phyloP scores from a whole-genome alignment of 768 basidiomycete genomes.

The Kwoniella mangroviensis region DNA sequence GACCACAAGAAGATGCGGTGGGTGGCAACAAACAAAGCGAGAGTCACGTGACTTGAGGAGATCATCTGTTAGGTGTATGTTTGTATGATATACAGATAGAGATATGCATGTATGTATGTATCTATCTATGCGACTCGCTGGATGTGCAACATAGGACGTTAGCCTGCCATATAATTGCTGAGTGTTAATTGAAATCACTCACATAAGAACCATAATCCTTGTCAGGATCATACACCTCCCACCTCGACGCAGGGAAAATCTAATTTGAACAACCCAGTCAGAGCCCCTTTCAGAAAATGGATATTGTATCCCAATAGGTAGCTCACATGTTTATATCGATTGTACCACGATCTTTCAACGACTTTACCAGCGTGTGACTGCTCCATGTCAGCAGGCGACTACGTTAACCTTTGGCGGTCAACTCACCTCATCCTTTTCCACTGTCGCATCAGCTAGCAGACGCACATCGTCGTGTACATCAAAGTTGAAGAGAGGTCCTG shows the following conservation, averaged over 20 bases:
- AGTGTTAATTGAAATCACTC: background rate
- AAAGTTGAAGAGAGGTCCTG: slow-evolving; percentile 96
- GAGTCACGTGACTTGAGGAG: no score
- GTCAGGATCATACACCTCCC: slow-evolving; percentile 97
- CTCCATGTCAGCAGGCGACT: background rate
- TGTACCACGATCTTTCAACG: slow-evolving; percentile 93
- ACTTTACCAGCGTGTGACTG: slow-evolving; percentile 91
- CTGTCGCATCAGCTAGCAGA: slow-evolving; percentile 87
- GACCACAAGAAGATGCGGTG: no score
- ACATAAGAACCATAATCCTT: slow-evolving; percentile 87
- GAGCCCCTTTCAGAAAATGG: no score
- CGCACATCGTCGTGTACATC: slow-evolving; percentile 99
- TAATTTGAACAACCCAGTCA: slow-evolving; percentile 51
- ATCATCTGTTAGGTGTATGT: background rate
- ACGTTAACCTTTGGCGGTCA: background rate
- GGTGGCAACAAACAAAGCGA: no score
- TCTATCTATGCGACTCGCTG: slow-evolving; percentile 13
- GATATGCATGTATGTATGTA: background rate
- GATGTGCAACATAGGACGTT: no score
- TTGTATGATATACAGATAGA: background rate
- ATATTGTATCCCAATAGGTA: background rate
- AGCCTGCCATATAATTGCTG: no score
- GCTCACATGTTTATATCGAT: slow-evolving; percentile 76
- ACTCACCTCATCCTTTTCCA: slow-evolving; percentile 91
- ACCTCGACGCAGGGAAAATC: slow-evolving; percentile 93